These are phyloP conservation scores for Phaffomyces antillensis DNA, from an alignment of 805 yeast species.

Conservation along the genomic window DNA sequence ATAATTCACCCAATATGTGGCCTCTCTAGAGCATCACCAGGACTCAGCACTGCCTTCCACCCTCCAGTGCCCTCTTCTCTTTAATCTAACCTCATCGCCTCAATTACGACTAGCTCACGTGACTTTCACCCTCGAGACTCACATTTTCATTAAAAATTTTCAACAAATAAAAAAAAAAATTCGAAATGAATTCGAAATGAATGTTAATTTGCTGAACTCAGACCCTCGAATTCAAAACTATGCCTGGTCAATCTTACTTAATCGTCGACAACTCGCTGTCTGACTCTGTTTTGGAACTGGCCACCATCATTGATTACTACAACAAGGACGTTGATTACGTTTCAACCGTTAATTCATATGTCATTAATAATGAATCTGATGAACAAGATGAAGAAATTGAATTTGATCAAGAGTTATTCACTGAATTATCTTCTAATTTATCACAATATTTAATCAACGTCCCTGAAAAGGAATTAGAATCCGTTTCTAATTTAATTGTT, in stretches of 20 bases:
- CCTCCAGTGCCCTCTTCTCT: too few species aligned
- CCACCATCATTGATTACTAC: constrained; percentile 24
- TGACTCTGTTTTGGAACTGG: constrained; percentile 28
- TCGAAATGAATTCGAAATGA: too few species aligned
- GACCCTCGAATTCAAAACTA: background rate
- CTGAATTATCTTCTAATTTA: constrained; percentile 11
- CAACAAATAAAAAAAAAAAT: too few species aligned
- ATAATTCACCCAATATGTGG: too few species aligned
- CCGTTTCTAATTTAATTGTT: constrained; percentile 19
- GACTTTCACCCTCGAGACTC: too few species aligned
- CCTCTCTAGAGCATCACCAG: too few species aligned
- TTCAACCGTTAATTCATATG: constrained; percentile 13
- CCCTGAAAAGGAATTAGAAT: constrained; percentile 23
- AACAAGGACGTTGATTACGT: constrained; percentile 9
- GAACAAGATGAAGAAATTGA: constrained; percentile 16
- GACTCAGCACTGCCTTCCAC: too few species aligned
- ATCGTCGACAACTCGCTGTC: constrained; percentile 34
- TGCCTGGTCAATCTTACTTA: constrained; percentile 19
- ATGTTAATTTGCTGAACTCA: too few species aligned
- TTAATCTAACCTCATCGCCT: too few species aligned
- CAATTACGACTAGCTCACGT: too few species aligned
- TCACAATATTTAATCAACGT: constrained; percentile 8
- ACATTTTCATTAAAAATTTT: too few species aligned
- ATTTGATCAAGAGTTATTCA: constrained; percentile 14
- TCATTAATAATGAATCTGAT: constrained; percentile 4